Evolutionary conservation across 2,329 filamentous ascomycete genomes (phyloP), one percentile per base, ranked within the genome.

Genomic region (Dactylellina leptospora): DNA sequence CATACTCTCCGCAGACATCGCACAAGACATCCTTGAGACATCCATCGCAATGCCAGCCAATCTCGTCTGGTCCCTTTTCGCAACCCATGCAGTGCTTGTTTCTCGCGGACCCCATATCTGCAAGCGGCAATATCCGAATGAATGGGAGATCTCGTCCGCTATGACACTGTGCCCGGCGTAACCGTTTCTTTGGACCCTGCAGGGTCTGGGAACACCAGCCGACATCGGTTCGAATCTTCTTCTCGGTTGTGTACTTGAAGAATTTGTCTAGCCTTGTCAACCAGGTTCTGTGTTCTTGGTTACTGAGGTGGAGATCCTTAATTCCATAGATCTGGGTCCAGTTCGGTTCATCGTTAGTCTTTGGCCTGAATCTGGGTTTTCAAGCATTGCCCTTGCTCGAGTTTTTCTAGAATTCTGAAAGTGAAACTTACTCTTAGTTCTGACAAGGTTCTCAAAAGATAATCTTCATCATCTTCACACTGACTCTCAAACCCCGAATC

Each of bases 161-260:
- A 16, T 58, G 66, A 36, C 66, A 71, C 23, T 58, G 66, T 10
- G 66, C 5, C 20, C 66, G 30, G 16, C 51, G 66, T 25, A 71
- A 45, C 38, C 58, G 42, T 20, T 71, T 71, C 42, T 71, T 71
- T 27, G 56, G 66, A 13, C 66, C 66, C 13, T 71, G 66, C 45
- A 71, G 45, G 11, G 66, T 71, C 44, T 63, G 66, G 16, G 66
- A 71, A 25, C 66, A 71, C 66, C 66, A 71, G n/a, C 66, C 66
- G 40, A 71, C 36, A 28, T 71, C 66, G 13, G 58, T 53, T 42
- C 51, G 40, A 23, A 71, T 63, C 22, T 71, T 62, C 50, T 63
- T 71, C 9, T 58, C 45, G 30, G 27, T 50, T 1, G 58, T 63
- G 36, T 58, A 71, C 18, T 58, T 71, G 58, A 71, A 71, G 58